A percentile compares a stretch with the other conserved stretches of the same genome.
These are phyloP conservation scores for Ceratocystis eucalypticola DNA, from an alignment of 2,329 filamentous ascomycete genomes.

Conservation along the genomic window DNA sequence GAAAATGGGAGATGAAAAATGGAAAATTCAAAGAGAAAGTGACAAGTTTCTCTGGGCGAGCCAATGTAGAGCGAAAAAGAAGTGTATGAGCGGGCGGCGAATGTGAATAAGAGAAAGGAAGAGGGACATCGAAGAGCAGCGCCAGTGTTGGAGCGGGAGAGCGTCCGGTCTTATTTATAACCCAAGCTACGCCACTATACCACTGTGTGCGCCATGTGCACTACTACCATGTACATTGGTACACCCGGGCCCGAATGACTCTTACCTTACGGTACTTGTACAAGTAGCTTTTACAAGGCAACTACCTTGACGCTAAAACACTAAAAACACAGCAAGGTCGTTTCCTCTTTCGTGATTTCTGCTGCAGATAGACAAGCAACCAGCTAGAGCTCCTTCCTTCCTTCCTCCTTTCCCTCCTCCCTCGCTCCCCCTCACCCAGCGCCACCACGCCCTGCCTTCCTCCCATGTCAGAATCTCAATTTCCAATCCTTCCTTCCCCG, in stretches of 20 bases:
- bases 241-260: not conserved
- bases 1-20: not conserved
- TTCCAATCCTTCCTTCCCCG: constrained; percentile 1
- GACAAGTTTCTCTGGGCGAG: not conserved
- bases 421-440: not conserved
- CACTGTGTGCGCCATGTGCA: not conserved
- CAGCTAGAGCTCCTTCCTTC: not conserved
- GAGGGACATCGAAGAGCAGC: not conserved
- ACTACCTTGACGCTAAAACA: not conserved
- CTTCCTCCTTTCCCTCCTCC: not conserved
- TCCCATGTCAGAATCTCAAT: not conserved
- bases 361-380: not conserved
- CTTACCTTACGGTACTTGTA: not conserved
- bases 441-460: not conserved
- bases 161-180: not conserved
- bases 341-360: not conserved
- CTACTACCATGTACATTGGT: not conserved
- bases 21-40: not conserved
- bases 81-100: too few species aligned
- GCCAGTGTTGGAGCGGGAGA: not conserved
- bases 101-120: too few species aligned
- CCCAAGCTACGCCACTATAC: too few species aligned
- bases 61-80: not conserved
- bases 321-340: not conserved
- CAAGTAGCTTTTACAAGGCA: not conserved